These are phyloP conservation scores for Stephania cephalantha DNA, from an alignment of 164 flowering plant species.

Conservation along the genomic window DNA sequence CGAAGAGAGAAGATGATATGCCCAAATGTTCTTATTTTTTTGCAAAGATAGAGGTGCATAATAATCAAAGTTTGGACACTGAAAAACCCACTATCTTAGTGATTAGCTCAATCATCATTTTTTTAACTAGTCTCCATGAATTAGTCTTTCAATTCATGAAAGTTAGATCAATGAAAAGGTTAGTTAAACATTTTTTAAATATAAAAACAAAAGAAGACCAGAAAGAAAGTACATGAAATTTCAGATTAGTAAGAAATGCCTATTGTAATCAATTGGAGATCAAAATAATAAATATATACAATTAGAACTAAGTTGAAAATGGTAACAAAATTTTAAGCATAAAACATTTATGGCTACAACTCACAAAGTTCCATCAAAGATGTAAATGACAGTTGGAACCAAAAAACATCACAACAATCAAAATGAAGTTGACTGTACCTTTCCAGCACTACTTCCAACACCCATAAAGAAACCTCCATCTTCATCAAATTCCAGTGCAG, in stretches of 20 bases:
- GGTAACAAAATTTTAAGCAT: background rate
- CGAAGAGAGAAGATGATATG: background rate
- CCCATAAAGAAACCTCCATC: constrained; percentile 65
- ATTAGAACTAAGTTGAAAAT: background rate
- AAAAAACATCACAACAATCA: background rate
- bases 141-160: background rate
- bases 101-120: background rate
- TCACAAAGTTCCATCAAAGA: background rate
- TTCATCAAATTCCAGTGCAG: constrained; percentile 53
- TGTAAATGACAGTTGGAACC: background rate
- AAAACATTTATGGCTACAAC: background rate
- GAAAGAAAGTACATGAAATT: background rate
- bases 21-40: background rate
- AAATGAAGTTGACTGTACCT: constrained; percentile 41
- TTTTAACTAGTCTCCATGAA: background rate
- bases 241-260: background rate
- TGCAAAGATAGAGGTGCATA: background rate
- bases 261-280: background rate
- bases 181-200: background rate
- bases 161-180: background rate
- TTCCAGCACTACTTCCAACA: constrained; percentile 85
- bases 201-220: background rate
- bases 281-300: background rate
- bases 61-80: background rate
- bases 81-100: background rate